Conservation (phyloP, 352 stramenopile species). For the Globisporangium splendens region DNA sequence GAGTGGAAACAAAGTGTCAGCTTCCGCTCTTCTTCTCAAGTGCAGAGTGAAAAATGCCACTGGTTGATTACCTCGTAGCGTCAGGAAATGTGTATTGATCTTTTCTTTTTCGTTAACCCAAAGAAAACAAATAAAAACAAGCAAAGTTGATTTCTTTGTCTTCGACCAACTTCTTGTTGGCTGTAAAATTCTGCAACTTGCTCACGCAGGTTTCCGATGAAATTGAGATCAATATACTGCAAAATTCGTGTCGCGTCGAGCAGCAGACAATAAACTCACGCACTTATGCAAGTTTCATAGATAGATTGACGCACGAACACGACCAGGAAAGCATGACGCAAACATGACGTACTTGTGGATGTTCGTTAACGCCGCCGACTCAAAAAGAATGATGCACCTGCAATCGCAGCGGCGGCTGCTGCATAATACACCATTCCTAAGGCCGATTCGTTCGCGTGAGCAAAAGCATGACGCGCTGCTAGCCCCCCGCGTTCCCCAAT, state of each 20-base stretch:
- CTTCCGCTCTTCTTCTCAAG: conserved; percentile 1
- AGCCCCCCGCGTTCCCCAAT: conserved; percentile 17
- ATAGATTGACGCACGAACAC: not conserved
- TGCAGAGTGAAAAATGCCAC: not conserved
- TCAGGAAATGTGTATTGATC: not conserved
- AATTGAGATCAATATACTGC: not conserved
- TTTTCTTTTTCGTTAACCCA: not conserved
- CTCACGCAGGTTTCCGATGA: not conserved
- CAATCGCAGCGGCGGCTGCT: conserved; percentile 68
- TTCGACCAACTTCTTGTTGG: not conserved
- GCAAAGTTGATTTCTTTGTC: not conserved
- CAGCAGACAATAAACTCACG: not conserved
- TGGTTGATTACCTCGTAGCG: not conserved
- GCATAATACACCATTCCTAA: conserved; percentile 81
- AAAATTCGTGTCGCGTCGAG: conserved; percentile 4
- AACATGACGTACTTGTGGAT: not conserved
- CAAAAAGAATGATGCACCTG: conserved; percentile 73
- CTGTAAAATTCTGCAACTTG: too few species aligned
- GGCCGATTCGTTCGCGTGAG: conserved; percentile 40
- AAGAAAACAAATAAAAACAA: not conserved
- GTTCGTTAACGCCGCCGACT: conserved; percentile 55
- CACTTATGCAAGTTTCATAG: not conserved
- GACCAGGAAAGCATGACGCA: conserved; percentile 1
- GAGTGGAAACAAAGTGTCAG: not conserved
- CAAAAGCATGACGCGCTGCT: conserved; percentile 35